Evolutionary conservation across 345 rosid genomes (phyloP).

Genomic region (Mercurialis annua): DNA sequence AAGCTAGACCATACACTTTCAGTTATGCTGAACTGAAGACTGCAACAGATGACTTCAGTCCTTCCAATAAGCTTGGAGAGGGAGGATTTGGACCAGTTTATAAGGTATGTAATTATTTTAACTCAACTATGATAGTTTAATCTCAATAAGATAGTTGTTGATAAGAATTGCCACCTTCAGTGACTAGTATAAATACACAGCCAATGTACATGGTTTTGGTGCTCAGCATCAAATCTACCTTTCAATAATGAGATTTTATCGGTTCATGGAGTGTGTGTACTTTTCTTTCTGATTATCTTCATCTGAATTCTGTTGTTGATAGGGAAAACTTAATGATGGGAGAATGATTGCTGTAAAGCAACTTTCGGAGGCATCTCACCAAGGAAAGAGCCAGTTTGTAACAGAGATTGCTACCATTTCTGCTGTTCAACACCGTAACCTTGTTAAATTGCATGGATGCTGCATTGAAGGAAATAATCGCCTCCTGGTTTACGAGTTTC

Average conservation of each 20-base stretch:
- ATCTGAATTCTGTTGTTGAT: neutral
- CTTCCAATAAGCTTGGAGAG: slow-evolving; percentile 70
- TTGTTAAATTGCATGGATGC: slow-evolving; percentile 66
- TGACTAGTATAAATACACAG: neutral
- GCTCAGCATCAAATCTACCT: neutral
- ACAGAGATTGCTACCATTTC: slow-evolving; percentile 75
- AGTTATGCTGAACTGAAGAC: slow-evolving; percentile 51
- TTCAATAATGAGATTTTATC: neutral
- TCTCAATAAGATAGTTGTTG: neutral
- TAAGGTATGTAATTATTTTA: slow-evolving; percentile 36
- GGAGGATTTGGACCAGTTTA: slow-evolving; percentile 84
- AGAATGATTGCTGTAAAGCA: slow-evolving; percentile 69
- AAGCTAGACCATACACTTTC: slow-evolving; percentile 57
- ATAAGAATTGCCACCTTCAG: neutral
- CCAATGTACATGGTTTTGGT: neutral
- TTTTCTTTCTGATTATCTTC: neutral
- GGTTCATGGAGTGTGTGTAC: neutral
- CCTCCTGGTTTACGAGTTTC: slow-evolving; percentile 75
- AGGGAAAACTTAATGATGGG: slow-evolving; percentile 54
- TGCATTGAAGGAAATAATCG: slow-evolving; percentile 54
- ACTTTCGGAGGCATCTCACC: slow-evolving; percentile 57
- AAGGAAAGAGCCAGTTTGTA: slow-evolving; percentile 67
- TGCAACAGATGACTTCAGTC: slow-evolving; percentile 62
- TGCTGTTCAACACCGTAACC: slow-evolving; percentile 59
- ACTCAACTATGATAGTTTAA: neutral